These are phyloP conservation scores for Erigeron canadensis DNA, from an alignment of 129 eudicot genomes.

Conservation along the genomic window DNA sequence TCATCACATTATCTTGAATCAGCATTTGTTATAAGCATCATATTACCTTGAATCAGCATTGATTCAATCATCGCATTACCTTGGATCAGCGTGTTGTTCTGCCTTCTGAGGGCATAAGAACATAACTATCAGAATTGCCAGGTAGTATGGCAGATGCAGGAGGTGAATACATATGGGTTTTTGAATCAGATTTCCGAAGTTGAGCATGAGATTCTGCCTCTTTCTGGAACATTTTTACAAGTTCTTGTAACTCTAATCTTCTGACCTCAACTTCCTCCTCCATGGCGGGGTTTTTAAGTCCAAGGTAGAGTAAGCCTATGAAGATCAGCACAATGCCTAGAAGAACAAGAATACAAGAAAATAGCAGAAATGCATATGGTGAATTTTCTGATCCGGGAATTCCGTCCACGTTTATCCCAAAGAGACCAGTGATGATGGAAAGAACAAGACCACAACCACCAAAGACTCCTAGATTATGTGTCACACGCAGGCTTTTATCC, in stretches of 20 bases:
- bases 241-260: conserved; percentile 57
- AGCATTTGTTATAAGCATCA: neutral
- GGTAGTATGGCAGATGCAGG: conserved; percentile 28
- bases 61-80: neutral
- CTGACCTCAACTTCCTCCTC: conserved; percentile 60
- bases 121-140: conserved; percentile 29
- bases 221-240: conserved; percentile 62
- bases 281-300: conserved; percentile 46
- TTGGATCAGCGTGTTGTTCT: conserved; percentile 16
- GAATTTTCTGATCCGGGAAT: conserved; percentile 57
- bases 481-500: conserved; percentile 81
- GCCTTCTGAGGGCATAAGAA: conserved; percentile 41
- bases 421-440: conserved; percentile 56
- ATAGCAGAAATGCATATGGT: conserved; percentile 57
- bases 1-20: conserved; percentile 6
- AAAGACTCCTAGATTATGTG: conserved; percentile 85
- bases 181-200: conserved; percentile 45
- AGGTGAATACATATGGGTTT: conserved; percentile 9
- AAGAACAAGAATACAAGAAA: conserved; percentile 44
- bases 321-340: conserved; percentile 49
- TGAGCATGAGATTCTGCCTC: conserved; percentile 72
- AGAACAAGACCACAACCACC: conserved; percentile 91
- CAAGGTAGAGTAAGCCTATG: conserved; percentile 61
- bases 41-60: neutral
- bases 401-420: conserved; percentile 76